Conservation (phyloP, 129 eudicot genomes). For the Calendula officinalis region DNA sequence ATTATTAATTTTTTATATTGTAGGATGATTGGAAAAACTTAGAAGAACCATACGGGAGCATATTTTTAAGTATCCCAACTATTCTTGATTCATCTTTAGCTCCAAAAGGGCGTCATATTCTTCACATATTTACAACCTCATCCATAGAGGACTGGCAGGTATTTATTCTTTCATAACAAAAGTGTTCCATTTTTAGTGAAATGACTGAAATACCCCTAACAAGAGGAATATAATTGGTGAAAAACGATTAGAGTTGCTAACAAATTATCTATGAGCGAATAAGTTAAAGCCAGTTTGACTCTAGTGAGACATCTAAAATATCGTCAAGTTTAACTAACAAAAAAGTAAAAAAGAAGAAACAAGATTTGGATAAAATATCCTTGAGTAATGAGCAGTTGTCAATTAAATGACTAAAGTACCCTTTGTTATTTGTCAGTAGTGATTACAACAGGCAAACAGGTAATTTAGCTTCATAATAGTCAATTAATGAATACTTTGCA, state of each 20-base stretch:
- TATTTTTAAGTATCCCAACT: slow-evolving; percentile 97
- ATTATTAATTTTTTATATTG: not conserved
- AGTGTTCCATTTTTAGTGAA: not conserved
- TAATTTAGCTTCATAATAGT: slow-evolving; percentile 1
- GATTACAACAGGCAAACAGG: slow-evolving; percentile 6
- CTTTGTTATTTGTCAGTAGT: not conserved
- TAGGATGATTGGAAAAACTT: slow-evolving; percentile 84
- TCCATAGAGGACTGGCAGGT: slow-evolving; percentile 99
- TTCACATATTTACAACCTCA: slow-evolving; percentile 93
- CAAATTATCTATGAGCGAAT: too few relatives aligned
- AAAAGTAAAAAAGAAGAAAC: too few relatives aligned
- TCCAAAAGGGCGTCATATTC: slow-evolving; percentile 92
- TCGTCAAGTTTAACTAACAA: too few relatives aligned
- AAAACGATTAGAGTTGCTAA: too few relatives aligned
- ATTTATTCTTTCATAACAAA: not conserved
- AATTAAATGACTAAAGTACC: slow-evolving; percentile 8
- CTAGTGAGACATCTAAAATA: too few relatives aligned
- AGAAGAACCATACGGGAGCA: slow-evolving; percentile 89
- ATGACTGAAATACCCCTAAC: not conserved
- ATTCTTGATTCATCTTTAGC: slow-evolving; percentile 93
- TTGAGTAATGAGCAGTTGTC: too few relatives aligned
- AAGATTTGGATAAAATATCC: too few relatives aligned
- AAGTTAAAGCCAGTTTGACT: too few relatives aligned
- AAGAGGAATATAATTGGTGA: too few relatives aligned
- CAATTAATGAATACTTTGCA: not conserved